These are phyloP conservation scores for Monosporascus sp. DNA, from an alignment of 2,329 filamentous ascomycete species.

Conservation along the genomic window DNA sequence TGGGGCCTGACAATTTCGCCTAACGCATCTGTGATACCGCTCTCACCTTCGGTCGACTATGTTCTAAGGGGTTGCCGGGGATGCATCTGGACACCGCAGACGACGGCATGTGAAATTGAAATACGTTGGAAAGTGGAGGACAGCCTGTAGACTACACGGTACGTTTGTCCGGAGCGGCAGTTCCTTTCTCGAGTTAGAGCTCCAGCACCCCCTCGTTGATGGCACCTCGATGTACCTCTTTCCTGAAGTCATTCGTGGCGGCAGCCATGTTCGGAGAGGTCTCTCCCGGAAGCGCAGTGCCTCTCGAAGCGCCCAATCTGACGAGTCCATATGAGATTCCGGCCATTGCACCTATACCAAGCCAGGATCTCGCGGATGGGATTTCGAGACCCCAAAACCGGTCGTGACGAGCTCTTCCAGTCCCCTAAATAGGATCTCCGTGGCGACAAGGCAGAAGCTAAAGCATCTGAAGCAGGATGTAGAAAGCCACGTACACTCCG, in stretches of 20 bases:
- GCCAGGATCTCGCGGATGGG: neutral
- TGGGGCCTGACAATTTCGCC: no score
- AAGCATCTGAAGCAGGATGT: neutral
- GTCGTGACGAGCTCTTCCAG: neutral
- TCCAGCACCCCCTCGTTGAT: neutral
- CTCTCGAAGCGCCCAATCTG: no score
- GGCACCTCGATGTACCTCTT: neutral
- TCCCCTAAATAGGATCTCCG: neutral
- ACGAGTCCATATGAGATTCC: no score
- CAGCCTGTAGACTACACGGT: neutral
- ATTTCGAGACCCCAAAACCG: neutral
- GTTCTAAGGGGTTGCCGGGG: neutral
- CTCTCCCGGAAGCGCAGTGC: no score
- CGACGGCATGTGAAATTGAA: neutral
- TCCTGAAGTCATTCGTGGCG: neutral
- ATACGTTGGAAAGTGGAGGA: no score
- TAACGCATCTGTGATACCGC: neutral
- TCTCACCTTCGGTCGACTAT: neutral
- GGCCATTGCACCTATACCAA: no score
- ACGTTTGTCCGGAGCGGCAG: neutral
- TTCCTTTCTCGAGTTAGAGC: neutral
- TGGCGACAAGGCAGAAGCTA: neutral
- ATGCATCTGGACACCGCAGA: neutral
- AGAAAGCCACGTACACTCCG: neutral
- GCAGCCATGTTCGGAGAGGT: neutral